Percentiles rank a stretch among this genome's conserved stretches.
Conservation (phyloP, 768 basidiomycete genomes). For the Stropharia rugosoannulata region DNA sequence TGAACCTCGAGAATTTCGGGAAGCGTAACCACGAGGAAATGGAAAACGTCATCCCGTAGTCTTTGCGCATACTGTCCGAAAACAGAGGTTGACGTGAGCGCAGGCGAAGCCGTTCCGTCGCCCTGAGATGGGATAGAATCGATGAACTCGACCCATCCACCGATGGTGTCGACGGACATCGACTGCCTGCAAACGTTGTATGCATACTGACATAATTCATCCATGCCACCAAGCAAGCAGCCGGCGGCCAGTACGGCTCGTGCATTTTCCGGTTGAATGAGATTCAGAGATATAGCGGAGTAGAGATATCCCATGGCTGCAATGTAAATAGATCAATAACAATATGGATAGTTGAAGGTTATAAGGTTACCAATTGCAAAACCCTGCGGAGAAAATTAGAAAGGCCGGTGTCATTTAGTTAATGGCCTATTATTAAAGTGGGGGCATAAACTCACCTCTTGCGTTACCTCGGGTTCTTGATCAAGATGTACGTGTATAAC, state of each 20-base stretch:
- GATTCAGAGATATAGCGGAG: slow-evolving; percentile 66
- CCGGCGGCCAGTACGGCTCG: slow-evolving; percentile 84
- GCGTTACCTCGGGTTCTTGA: slow-evolving; percentile 78
- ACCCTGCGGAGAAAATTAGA: slow-evolving; percentile 40
- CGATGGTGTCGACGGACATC: slow-evolving; percentile 72
- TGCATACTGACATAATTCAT: slow-evolving; percentile 77
- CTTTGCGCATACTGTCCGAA: slow-evolving; percentile 78
- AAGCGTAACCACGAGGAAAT: slow-evolving; percentile 74
- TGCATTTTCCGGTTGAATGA: slow-evolving; percentile 76
- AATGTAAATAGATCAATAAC: slow-evolving; percentile 13
- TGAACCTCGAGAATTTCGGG: slow-evolving; percentile 63
- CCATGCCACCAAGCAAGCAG: slow-evolving; percentile 84
- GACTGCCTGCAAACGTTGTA: slow-evolving; percentile 78
- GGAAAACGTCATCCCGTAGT: slow-evolving; percentile 74
- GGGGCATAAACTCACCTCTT: slow-evolving; percentile 59
- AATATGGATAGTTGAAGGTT: background rate
- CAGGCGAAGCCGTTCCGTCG: slow-evolving; percentile 54
- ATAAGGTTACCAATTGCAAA: slow-evolving; percentile 65
- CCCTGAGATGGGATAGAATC: slow-evolving; percentile 50
- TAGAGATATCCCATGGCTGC: slow-evolving; percentile 80
- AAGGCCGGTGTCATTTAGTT: slow-evolving; percentile 12
- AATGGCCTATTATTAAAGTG: slow-evolving; percentile 6
- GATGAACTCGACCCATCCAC: slow-evolving; percentile 77
- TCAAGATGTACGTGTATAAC: slow-evolving; percentile 75
- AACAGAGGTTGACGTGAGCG: slow-evolving; percentile 51